These are phyloP conservation scores for Crithidia expoeki DNA, from an alignment of 208 protist genomes.

Conservation along the genomic window DNA sequence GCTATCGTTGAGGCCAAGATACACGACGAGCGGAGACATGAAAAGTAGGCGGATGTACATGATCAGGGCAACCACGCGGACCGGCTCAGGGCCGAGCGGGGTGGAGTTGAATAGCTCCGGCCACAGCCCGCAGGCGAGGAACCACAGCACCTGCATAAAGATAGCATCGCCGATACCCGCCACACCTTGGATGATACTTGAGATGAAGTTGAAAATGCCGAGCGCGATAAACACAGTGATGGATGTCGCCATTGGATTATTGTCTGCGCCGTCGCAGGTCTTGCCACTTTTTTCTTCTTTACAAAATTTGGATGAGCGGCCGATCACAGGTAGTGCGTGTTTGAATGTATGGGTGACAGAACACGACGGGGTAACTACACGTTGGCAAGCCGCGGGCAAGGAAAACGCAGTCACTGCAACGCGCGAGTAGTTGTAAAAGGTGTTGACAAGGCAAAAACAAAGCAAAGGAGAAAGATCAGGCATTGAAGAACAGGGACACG, in stretches of 20 bases:
- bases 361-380: no score
- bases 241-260: background rate
- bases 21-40: slow-evolving; percentile 55
- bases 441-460: no score
- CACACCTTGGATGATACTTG: slow-evolving; percentile 60
- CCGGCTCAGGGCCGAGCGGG: slow-evolving; percentile 43
- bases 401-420: no score
- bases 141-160: slow-evolving; percentile 61
- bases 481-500: no score
- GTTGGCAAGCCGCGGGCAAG: no score
- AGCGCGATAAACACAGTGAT: slow-evolving; percentile 41
- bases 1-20: slow-evolving; percentile 49
- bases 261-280: background rate
- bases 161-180: slow-evolving; percentile 68
- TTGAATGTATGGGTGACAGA: no score
- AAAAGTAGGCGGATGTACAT: slow-evolving; percentile 69
- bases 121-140: slow-evolving; percentile 28
- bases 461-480: background rate
- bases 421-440: no score
- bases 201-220: slow-evolving; percentile 49
- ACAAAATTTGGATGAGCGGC: no score
- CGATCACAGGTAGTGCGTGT: no score
- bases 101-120: slow-evolving; percentile 41
- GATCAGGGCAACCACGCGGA: slow-evolving; percentile 51
- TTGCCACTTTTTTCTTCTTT: background rate